Evolutionary conservation across 306 rosid species (phyloP), one percentile per base, ranked within the genome.

Genomic region (Arachis stenosperma): DNA sequence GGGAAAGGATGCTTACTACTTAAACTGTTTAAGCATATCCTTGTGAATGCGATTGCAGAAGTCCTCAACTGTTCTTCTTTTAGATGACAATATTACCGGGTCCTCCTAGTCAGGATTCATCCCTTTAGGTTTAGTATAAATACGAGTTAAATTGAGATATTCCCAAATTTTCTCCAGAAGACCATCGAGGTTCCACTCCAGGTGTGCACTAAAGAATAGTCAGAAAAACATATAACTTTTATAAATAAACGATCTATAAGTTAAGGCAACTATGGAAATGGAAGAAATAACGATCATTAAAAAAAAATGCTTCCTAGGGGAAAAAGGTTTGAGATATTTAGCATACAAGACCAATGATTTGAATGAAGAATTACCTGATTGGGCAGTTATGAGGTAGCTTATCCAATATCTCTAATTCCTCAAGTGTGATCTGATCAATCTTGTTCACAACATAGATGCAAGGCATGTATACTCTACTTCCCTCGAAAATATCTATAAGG

Each of bases 51-150:
- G 87, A 39, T 61, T 65, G 69, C 99, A 95, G 85, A 95, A 95
- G 83, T 91, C 99, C 78, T 91, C 99, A 51, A 95, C 88, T 14
- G 99, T 91, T 76, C 85, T 87, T 81, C 7, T 85, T 90, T 84
- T 94, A 13, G 99, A 94, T 0, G 99, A 94, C 68, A 94, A 87
- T 77, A 94, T 94, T 59, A 94, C 99, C 57, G 97, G 99, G 67
- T 94, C 99, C 86, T 94, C 99, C 61, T 94, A 94, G 77, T 94
- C 99, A 44, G 97, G 99, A 86, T 94, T 94, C 96, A 94, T 86
- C 77, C 99, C 99, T 79, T 89, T 94, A 39, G 99, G 99, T 81
- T 94, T 94, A 9, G 99, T 94, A 83, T 88, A 91, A 74, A 94
- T 88, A 33, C 99, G 97, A 71, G 99, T 94, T 82, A 94, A 88